A percentile compares a stretch with the other conserved stretches of the same genome.
phyloP scores from a whole-genome alignment of 495 filamentous ascomycete genomes.

The Aspergillus biplanus region DNA sequence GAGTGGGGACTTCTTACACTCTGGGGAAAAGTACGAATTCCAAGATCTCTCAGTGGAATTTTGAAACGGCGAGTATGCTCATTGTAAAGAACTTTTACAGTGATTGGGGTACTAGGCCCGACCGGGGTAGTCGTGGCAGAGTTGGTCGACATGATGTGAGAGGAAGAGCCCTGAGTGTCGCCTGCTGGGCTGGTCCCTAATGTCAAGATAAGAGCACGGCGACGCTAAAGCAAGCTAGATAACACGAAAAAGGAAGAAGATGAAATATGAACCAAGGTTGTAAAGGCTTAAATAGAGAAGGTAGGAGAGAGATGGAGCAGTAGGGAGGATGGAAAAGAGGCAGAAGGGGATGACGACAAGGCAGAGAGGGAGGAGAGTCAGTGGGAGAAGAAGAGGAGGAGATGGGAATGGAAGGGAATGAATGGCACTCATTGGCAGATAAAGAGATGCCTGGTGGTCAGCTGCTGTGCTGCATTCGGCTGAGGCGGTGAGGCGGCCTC shows the following conservation, averaged over 20 bases:
- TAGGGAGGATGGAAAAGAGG: slow-evolving; percentile 13
- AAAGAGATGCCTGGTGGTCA: slow-evolving; percentile 30
- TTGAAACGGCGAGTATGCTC: slow-evolving; percentile 85
- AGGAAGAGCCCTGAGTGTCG: slow-evolving; percentile 12
- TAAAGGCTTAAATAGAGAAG: slow-evolving; percentile 10
- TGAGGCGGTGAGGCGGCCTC: slow-evolving; percentile 12
- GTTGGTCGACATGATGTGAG: slow-evolving; percentile 39
- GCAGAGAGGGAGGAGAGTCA: slow-evolving; percentile 7
- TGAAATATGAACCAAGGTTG: not conserved
- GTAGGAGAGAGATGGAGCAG: slow-evolving; percentile 10
- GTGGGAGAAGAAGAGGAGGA: slow-evolving; percentile 3
- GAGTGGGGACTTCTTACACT: slow-evolving; percentile 69
- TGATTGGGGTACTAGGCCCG: slow-evolving; percentile 75
- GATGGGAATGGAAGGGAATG: slow-evolving; percentile 18
- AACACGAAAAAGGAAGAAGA: not conserved
- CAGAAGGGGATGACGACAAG: slow-evolving; percentile 13
- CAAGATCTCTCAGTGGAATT: slow-evolving; percentile 85
- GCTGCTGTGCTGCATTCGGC: slow-evolving; percentile 24
- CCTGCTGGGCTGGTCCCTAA: slow-evolving; percentile 7
- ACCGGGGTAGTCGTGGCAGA: slow-evolving; percentile 39
- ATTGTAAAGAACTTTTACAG: slow-evolving; percentile 76
- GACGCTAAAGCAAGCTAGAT: slow-evolving; percentile 9
- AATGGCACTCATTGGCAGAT: slow-evolving; percentile 21
- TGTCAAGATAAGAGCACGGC: slow-evolving; percentile 8
- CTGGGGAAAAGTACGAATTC: slow-evolving; percentile 69